Base-by-base conservation (phyloP, 345 rosid species). In the Sonneratia caseolaris region DNA sequence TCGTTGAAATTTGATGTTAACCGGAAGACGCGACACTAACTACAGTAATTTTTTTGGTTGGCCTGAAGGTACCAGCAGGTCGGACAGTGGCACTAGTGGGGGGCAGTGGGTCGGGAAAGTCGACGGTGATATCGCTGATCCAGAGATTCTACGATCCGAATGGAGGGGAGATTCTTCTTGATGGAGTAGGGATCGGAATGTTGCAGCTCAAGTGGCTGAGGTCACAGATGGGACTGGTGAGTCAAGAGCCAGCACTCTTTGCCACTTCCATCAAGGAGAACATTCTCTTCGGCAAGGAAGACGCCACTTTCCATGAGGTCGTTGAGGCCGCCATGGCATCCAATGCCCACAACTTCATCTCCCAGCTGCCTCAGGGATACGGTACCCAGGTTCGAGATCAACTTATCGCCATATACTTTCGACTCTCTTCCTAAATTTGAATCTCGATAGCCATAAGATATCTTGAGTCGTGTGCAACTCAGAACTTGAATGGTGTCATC, bases 71-170 rank as follows among this genome's bases (percentile, higher is more conserved):
- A 5, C 92, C 97, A 0, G 78, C 94, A 0, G 98, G 94, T 10
- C 85, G 75, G 76, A 89, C 96, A 0, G 85, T 88, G 75, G 98
- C 98, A 18, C 79, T 93, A 48, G 97, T 93, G 27, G 98, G 98
- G 4, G 84, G 93, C 12, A 93, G 98, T 64, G 98, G 98, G 7
- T 93, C 98, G 0, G 98, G 97, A 0, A 93, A 89, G 79, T 93
- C 98, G 7, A 93, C 95, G 0, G 93, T 84, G 45, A 84, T 93
- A 68, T 85, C 98, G 36, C 82, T 89, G 21, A 69, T 93, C 69
- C 98, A 93, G 49, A 89, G 97, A 79, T 93, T 89, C 82, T 93
- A 93, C 68, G 92, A 87, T 64, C 93, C 98, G 36, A 59, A 81
- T 15, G 77, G 76, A 5, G 98, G 98, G 59, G 92, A 89, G 75